A percentile compares a stretch with the other conserved stretches of the same genome.
Evolutionary conservation across 2,329 filamentous ascomycete genomes (phyloP).

Genomic region (Epichloe uncinata): DNA sequence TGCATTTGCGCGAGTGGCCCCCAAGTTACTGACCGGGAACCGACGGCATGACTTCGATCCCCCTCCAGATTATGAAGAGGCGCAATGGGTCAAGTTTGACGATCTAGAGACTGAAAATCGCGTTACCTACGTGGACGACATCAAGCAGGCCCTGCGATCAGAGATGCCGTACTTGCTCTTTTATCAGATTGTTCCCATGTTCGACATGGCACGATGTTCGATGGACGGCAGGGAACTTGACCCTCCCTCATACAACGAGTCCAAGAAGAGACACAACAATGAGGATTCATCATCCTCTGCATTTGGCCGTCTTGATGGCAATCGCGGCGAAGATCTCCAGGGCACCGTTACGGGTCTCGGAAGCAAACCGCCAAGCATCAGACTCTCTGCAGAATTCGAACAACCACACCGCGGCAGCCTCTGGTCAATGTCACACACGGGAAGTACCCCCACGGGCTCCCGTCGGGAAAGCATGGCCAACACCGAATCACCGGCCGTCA

Average conservation of each 20-base stretch:
- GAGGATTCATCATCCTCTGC: slow-evolving; percentile 7
- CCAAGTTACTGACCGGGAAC: slow-evolving; percentile 46
- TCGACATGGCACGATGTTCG: slow-evolving; percentile 46
- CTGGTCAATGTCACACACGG: slow-evolving; percentile 24
- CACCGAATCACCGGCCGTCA: slow-evolving; percentile 31
- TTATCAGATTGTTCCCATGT: slow-evolving; percentile 84
- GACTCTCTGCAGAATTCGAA: slow-evolving; percentile 43
- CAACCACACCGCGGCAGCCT: slow-evolving; percentile 34
- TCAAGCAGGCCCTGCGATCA: slow-evolving; percentile 60
- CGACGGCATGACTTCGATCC: slow-evolving; percentile 40
- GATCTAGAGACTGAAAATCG: slow-evolving; percentile 59
- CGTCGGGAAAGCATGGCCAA: slow-evolving; percentile 38
- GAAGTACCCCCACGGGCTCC: slow-evolving; percentile 21
- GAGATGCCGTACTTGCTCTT: slow-evolving; percentile 93
- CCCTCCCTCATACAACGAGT: slow-evolving; percentile 47
- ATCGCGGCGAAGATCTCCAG: slow-evolving; percentile 14
- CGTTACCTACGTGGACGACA: slow-evolving; percentile 64
- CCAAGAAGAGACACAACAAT: slow-evolving; percentile 25
- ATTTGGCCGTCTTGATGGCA: not conserved
- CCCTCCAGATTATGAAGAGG: slow-evolving; percentile 53
- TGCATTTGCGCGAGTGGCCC: slow-evolving; percentile 66
- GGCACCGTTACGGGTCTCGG: slow-evolving; percentile 11
- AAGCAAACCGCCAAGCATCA: slow-evolving; percentile 34
- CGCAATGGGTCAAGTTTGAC: slow-evolving; percentile 85
- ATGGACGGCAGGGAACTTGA: slow-evolving; percentile 32